Evolutionary conservation across 129 eudicot species (phyloP).

Genomic region (Sambucus nigra): DNA sequence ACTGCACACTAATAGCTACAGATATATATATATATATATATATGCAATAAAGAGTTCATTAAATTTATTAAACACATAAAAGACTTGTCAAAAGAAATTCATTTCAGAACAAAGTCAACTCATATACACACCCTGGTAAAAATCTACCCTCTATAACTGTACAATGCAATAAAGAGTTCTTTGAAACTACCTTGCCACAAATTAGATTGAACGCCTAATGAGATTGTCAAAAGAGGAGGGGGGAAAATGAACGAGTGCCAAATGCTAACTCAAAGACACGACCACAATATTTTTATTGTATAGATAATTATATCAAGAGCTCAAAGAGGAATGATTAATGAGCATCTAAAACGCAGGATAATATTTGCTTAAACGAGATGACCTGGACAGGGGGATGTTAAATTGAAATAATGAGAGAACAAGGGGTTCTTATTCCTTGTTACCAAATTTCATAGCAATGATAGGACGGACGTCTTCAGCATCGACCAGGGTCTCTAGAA

Average conservation of each 20-base stretch:
- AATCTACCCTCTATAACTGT: constrained; percentile 43
- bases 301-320: constrained; percentile 34
- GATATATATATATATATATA: neutral
- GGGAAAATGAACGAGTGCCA: constrained; percentile 13
- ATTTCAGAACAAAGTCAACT: constrained; percentile 24
- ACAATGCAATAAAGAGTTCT: constrained; percentile 36
- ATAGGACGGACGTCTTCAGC: constrained; percentile 96
- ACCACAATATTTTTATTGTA: constrained; percentile 22
- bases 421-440: constrained; percentile 91
- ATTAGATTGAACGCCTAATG: constrained; percentile 31
- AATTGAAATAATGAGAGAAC: constrained; percentile 43
- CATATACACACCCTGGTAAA: constrained; percentile 29
- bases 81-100: constrained; percentile 16
- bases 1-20: neutral
- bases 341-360: constrained; percentile 24
- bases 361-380: constrained; percentile 17
- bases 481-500: constrained; percentile 74
- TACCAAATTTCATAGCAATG: constrained; percentile 94
- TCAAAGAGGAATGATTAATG: constrained; percentile 18
- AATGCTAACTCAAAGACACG: constrained; percentile 15
- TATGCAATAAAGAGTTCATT: constrained; percentile 7
- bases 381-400: constrained; percentile 25
- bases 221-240: constrained; percentile 20
- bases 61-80: constrained; percentile 16
- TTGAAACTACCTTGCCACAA: constrained; percentile 34